phyloP scores from a whole-genome alignment of 306 rosid genomes.

The Mucuna pruriens region DNA sequence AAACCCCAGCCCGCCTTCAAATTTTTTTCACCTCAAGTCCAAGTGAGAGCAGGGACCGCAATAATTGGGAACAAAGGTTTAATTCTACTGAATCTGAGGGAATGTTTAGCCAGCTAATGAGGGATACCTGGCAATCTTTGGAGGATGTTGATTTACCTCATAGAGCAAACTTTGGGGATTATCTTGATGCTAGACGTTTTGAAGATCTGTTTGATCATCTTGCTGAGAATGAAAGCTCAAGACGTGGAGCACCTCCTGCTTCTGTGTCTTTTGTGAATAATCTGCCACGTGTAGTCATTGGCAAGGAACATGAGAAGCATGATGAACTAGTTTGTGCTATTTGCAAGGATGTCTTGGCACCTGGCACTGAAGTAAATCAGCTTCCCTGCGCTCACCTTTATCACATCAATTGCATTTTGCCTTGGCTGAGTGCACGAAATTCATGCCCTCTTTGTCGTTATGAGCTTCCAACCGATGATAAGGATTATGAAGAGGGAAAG shows the following conservation, averaged over 20 bases:
- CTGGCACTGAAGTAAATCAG: conserved; percentile 69
- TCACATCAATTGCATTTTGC: conserved; percentile 84
- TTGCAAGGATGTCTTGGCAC: conserved; percentile 76
- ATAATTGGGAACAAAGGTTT: conserved; percentile 48
- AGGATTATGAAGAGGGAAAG: conserved; percentile 83
- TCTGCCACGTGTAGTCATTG: conserved; percentile 64
- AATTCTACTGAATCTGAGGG: conserved; percentile 59
- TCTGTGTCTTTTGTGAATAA: conserved; percentile 59
- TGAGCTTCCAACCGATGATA: conserved; percentile 96
- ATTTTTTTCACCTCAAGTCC: conserved; percentile 50
- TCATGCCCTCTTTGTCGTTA: conserved; percentile 95
- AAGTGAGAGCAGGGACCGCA: conserved; percentile 43
- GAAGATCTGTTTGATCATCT: conserved; percentile 78
- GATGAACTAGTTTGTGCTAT: conserved; percentile 79
- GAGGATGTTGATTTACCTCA: conserved; percentile 56
- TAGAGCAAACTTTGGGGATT: conserved; percentile 61
- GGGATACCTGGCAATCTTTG: conserved; percentile 51
- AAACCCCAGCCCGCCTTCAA: conserved; percentile 50
- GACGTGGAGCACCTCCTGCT: conserved; percentile 97
- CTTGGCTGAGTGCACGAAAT: conserved; percentile 88
- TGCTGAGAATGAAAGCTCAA: conserved; percentile 70
- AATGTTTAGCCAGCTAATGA: conserved; percentile 44
- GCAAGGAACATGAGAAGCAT: conserved; percentile 67
- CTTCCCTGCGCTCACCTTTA: conserved; percentile 93
- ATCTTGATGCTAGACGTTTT: conserved; percentile 70